Evolutionary conservation across 2,329 filamentous ascomycete species (phyloP).

Genomic region (Mycosphaerella sp.): DNA sequence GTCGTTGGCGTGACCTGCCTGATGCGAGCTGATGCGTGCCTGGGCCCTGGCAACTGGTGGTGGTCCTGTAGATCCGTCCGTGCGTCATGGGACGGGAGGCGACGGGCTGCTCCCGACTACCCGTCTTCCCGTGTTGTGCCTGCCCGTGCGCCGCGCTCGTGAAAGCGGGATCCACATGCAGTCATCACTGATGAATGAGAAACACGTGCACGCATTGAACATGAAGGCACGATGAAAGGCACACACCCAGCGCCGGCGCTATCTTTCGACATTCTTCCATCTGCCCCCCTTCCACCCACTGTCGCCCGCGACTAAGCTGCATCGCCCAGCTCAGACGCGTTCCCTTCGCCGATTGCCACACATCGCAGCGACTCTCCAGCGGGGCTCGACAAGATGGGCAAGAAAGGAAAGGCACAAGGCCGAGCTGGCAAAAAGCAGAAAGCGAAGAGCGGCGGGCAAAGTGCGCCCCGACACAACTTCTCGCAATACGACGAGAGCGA

Average conservation of each 20-base stretch:
- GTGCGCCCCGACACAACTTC: conserved; percentile 11
- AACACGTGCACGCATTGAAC: too few relatives aligned
- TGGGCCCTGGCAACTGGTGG: too few relatives aligned
- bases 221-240: neutral
- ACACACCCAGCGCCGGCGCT: neutral
- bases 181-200: neutral
- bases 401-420: conserved; percentile 25
- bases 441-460: conserved; percentile 15
- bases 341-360: neutral
- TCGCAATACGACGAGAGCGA: conserved; percentile 14
- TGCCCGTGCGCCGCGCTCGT: neutral
- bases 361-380: neutral
- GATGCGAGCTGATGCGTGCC: too few relatives aligned
- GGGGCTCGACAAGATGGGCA: conserved; percentile 14
- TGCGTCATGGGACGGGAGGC: too few relatives aligned
- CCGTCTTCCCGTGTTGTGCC: neutral
- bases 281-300: conserved; percentile 8
- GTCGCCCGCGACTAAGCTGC: conserved; percentile 12
- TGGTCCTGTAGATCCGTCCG: too few relatives aligned
- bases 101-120: neutral
- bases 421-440: conserved; percentile 27
- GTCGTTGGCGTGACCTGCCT: neutral
- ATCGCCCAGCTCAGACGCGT: neutral
- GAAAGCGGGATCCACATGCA: neutral
- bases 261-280: conserved; percentile 1